These are phyloP conservation scores for Erodium maritimum DNA, from an alignment of 345 rosid genomes.

Conservation along the genomic window DNA sequence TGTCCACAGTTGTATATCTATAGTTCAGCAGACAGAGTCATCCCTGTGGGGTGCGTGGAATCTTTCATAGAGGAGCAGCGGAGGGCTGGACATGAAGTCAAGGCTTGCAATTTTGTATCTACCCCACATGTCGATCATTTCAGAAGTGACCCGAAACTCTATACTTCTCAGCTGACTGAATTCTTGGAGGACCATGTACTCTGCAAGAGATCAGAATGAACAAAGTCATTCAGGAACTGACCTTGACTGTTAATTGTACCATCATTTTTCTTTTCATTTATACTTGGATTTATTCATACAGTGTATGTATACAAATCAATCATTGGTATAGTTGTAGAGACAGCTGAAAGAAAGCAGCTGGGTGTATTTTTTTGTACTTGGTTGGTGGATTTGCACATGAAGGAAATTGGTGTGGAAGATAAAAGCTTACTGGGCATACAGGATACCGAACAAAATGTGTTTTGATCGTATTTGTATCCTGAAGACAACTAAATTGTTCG, in stretches of 20 bases:
- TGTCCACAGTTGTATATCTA: slow-evolving; percentile 95
- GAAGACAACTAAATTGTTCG: no score
- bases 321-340: not conserved
- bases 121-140: slow-evolving; percentile 98
- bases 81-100: slow-evolving; percentile 65
- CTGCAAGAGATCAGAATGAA: slow-evolving; percentile 22
- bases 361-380: not conserved
- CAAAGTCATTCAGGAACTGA: not conserved
- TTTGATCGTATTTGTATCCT: no score
- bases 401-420: not conserved
- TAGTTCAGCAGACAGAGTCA: slow-evolving; percentile 91
- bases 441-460: no score
- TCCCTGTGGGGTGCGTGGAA: slow-evolving; percentile 70
- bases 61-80: slow-evolving; percentile 75
- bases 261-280: not conserved
- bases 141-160: slow-evolving; percentile 77
- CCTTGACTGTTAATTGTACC: not conserved
- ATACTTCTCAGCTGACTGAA: slow-evolving; percentile 60
- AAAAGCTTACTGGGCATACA: no score
- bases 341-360: no score
- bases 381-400: not conserved
- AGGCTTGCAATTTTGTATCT: slow-evolving; percentile 82
- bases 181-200: slow-evolving; percentile 65
- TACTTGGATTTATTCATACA: not conserved
- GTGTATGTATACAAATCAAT: not conserved